Evolutionary conservation across 164 flowering plant species (phyloP).

Genomic region (Pachysandra terminalis): DNA sequence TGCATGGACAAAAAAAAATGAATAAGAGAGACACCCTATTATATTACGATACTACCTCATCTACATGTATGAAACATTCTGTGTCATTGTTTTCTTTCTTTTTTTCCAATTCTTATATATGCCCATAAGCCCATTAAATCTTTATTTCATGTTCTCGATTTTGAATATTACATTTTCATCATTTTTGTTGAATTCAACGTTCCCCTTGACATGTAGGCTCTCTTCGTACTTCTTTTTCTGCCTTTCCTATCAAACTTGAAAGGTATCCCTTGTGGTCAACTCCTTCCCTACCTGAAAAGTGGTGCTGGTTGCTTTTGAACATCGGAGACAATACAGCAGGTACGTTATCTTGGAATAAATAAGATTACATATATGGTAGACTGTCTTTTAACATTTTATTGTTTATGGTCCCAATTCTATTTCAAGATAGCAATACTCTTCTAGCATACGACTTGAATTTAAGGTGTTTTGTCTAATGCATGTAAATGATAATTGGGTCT

Average conservation of each 20-base stretch:
- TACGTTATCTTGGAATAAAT: conserved; percentile 13
- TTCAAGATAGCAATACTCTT: no score
- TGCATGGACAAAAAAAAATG: no score
- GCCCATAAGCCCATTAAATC: not conserved
- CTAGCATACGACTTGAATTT: no score
- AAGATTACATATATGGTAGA: not conserved
- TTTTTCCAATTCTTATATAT: not conserved
- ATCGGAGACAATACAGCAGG: conserved; percentile 44
- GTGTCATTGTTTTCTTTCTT: not conserved
- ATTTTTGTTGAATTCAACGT: not conserved
- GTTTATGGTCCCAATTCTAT: no score
- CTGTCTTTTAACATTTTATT: no score
- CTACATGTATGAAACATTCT: not conserved
- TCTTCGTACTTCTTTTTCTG: conserved; percentile 73
- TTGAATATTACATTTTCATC: not conserved
- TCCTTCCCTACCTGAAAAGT: conserved; percentile 63
- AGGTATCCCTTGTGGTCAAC: conserved; percentile 71
- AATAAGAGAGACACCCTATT: no score
- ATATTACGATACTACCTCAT: not conserved
- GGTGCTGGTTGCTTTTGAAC: conserved; percentile 85
- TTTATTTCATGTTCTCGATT: not conserved
- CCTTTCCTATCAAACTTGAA: conserved; percentile 77
- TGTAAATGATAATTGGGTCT: no score
- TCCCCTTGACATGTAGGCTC: conserved; percentile 53
- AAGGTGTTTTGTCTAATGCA: no score